A percentile compares a stretch with the other conserved stretches of the same genome.
Evolutionary conservation across 2,329 filamentous ascomycete genomes (phyloP).

Genomic region (Alternaria gansuensis): DNA sequence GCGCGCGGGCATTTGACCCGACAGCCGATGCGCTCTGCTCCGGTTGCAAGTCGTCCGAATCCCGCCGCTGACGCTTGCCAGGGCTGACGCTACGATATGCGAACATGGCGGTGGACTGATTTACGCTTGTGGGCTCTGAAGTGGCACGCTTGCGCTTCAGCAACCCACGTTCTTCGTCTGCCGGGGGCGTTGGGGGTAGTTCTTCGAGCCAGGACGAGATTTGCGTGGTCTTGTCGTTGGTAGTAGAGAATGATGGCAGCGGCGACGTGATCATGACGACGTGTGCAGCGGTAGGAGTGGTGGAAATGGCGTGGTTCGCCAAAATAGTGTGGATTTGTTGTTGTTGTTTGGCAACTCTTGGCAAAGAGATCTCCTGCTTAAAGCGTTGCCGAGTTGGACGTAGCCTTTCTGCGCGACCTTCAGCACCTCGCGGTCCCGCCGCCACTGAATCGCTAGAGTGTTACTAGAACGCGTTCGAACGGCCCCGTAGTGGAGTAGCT

Average conservation of each 20-base stretch:
- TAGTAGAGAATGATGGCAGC: neutral
- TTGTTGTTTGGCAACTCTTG: neutral
- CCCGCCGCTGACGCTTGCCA: neutral
- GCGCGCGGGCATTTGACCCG: neutral
- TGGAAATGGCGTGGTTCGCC: conserved; percentile 2
- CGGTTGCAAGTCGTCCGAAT: neutral
- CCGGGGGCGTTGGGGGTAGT: conserved; percentile 8
- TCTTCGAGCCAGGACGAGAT: conserved; percentile 14
- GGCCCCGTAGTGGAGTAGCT: too few species aligned
- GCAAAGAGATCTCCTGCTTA: too few species aligned
- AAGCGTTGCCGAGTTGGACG: too few species aligned
- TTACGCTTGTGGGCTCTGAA: conserved; percentile 9
- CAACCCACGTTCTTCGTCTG: conserved; percentile 9
- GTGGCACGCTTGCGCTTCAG: conserved; percentile 19
- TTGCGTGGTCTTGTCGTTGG: conserved; percentile 6
- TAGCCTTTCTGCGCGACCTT: too few species aligned
- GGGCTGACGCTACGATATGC: conserved; percentile 1
- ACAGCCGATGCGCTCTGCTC: neutral
- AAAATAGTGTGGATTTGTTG: neutral
- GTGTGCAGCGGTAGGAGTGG: conserved; percentile 3
- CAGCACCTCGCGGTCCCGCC: neutral
- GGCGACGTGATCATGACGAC: conserved; percentile 8
- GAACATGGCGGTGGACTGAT: conserved; percentile 15
- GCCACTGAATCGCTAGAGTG: too few species aligned
- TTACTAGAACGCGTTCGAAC: too few species aligned